Percentiles rank a stretch among this genome's conserved stretches.
These are phyloP conservation scores for Coccomyxa sp. DNA, from an alignment of 139 green algal species.

Conservation along the genomic window DNA sequence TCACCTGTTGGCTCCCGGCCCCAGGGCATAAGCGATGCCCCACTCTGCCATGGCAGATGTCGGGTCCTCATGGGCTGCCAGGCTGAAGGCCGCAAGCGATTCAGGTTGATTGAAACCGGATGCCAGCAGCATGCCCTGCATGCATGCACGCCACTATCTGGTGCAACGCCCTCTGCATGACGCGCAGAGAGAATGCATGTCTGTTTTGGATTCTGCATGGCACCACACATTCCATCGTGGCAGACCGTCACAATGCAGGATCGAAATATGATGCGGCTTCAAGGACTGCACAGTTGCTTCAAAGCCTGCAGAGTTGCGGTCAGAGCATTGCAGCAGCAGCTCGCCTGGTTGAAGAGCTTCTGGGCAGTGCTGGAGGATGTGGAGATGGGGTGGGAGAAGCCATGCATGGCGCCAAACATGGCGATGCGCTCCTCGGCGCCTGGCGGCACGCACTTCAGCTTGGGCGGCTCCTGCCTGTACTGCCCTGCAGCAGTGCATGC, in stretches of 20 bases:
- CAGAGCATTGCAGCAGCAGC: not conserved
- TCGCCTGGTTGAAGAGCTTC: not conserved
- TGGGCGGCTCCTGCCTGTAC: not conserved
- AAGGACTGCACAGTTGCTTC: too few species aligned
- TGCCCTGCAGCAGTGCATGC: not conserved
- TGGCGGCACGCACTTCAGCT: not conserved
- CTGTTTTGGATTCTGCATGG: not conserved
- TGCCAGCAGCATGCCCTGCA: conserved; percentile 35
- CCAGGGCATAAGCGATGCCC: conserved; percentile 29
- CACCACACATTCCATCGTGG: not conserved
- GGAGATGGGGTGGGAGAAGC: conserved; percentile 5
- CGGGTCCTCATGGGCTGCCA: conserved; percentile 19
- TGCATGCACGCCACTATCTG: not conserved
- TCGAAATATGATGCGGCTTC: too few species aligned
- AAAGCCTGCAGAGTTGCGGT: not conserved
- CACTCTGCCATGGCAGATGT: conserved; percentile 28
- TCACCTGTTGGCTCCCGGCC: conserved; percentile 26
- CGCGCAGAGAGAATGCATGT: not conserved
- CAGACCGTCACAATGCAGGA: not conserved
- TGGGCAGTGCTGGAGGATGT: not conserved
- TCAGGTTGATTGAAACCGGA: conserved; percentile 44
- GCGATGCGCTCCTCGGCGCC: not conserved
- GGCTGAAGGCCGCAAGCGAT: conserved; percentile 24
- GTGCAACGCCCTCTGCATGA: not conserved
- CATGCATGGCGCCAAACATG: not conserved